phyloP scores from a whole-genome alignment of 306 rosid genomes.

The Quercus wislizeni region DNA sequence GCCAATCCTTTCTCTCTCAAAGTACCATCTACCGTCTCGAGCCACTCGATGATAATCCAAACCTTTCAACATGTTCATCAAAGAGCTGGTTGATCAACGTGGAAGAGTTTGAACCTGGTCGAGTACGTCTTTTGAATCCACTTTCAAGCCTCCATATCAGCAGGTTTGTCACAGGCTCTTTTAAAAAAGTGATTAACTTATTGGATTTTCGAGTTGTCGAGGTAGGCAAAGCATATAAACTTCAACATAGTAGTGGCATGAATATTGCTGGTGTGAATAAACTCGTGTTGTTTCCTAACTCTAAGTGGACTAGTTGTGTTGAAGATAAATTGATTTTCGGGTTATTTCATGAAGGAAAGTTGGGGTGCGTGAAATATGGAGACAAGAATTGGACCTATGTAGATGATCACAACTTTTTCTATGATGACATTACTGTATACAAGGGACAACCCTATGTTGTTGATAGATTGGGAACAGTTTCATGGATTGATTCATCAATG shows the following conservation, averaged over 20 bases:
- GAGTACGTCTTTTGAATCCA: constrained; percentile 17
- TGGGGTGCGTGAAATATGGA: constrained; percentile 15
- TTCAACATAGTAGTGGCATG: not conserved
- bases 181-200: constrained; percentile 9
- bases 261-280: not conserved
- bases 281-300: constrained; percentile 14
- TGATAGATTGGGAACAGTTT: constrained; percentile 34
- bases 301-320: not conserved
- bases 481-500: constrained; percentile 25
- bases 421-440: constrained; percentile 31
- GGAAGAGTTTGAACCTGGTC: not conserved
- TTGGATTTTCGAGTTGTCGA: constrained; percentile 24
- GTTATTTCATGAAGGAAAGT: not conserved
- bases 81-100: constrained; percentile 29
- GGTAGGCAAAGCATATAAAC: not conserved
- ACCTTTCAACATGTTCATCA: not conserved
- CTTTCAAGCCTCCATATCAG: not conserved
- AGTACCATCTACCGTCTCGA: constrained; percentile 15
- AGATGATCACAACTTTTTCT: constrained; percentile 9
- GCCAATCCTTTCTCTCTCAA: not conserved
- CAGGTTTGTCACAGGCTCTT: not conserved
- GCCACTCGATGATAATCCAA: not conserved
- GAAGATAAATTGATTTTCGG: not conserved
- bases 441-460: constrained; percentile 33
- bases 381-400: constrained; percentile 11